Evolutionary conservation across 2,329 filamentous ascomycete species (phyloP).

Genomic region (Berkeleyomyces rouxiae): DNA sequence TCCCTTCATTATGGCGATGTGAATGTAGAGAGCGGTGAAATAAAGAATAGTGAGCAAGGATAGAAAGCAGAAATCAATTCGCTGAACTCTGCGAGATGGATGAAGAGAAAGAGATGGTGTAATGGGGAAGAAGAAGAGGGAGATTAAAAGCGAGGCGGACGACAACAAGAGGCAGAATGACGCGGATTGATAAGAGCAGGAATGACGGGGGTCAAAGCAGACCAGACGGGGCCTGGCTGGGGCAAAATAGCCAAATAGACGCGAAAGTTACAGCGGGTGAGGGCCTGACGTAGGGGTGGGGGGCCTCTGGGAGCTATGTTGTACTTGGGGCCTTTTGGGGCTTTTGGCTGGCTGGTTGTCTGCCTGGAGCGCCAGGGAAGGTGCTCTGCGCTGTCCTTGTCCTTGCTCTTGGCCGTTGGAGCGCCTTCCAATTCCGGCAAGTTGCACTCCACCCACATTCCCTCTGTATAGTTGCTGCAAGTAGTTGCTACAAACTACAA

Average conservation of each 20-base stretch:
- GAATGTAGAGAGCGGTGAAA: conserved; percentile 2
- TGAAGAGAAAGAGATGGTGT: conserved; percentile 5
- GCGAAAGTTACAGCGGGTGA: background rate
- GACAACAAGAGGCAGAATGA: background rate
- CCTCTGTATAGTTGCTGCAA: background rate
- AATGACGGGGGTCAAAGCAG: conserved; percentile 2
- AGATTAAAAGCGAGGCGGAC: background rate
- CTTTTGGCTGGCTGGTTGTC: background rate
- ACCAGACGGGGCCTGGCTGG: background rate
- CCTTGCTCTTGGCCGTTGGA: background rate
- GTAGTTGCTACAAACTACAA: background rate
- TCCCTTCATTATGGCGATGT: conserved; percentile 48
- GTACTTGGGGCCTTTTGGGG: background rate
- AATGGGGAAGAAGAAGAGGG: conserved; percentile 2
- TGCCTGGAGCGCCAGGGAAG: background rate
- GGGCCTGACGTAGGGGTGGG: background rate
- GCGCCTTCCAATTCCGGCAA: background rate
- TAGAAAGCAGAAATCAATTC: conserved; percentile 2
- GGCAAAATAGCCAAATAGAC: background rate
- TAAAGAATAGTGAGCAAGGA: background rate
- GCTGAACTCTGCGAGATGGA: conserved; percentile 8
- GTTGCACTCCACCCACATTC: background rate
- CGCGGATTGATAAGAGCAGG: background rate
- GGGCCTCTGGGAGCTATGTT: background rate
- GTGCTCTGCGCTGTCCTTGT: background rate